Evolutionary conservation across 202 grass and related monocot species (phyloP), one percentile per base, ranked within the genome.

Genomic region (Schoenoplectus triqueter): DNA sequence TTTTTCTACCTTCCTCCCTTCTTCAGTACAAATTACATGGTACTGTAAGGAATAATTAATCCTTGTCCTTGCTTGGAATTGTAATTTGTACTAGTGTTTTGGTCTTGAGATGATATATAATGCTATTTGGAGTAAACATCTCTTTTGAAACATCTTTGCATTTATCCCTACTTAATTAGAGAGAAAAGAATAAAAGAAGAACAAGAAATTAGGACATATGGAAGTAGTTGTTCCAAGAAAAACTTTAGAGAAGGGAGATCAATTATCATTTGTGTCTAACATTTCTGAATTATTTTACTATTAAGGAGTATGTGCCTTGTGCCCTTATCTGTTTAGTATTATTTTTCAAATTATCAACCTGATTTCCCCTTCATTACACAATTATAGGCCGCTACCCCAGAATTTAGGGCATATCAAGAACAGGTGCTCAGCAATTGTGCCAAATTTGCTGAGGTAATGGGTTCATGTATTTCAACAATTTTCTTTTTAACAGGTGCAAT

Each of bases 401-500:
- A 94, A 87, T 99, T 91, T 84, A 92, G 85, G 88, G 88, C 90
- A 79, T 99, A 99, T 78, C 96, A 99, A 91, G 96, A 99, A 81
- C 91, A 99, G 88, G 96, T 94, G 76, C 92, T 99, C 69, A 96
- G 88, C 82, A 99, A 99, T 86, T 92, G 84, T 86, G 90, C 97
- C 88, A 99, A 85, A 94, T 99, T 99, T 96, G 92, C 93, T 5
- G 72, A 94, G 93, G 97, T 96, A 91, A 69, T 2, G 17, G 17
- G 5, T 45, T 31, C 46, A 41, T 87, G n/a, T 83, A 41, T 84
- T 15, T 75, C 73, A 61, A 10, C 81, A 64, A 46, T 47, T 84
- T 31, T 51, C 14, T 81, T 81, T 81, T 74, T 7, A 52, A 20
- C 14, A 20, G 9, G 4, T 73, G 45, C 45, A 57, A 14, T 13